Conservation (phyloP, 2,329 filamentous ascomycete genomes). For the Botryosphaeria dothidea region DNA sequence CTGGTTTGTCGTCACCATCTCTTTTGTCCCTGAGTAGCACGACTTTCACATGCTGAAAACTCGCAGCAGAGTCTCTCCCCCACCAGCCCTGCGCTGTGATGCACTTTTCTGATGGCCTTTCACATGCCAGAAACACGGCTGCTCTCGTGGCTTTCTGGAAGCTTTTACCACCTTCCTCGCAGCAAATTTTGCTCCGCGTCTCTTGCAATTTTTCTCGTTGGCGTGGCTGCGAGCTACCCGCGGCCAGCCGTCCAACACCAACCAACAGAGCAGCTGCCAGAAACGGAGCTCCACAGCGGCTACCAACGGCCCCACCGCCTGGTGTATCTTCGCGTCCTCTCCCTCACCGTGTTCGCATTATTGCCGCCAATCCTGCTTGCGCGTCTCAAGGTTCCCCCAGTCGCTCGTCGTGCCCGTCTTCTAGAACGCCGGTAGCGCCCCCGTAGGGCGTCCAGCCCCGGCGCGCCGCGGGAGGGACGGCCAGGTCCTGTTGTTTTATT, state of each 20-base stretch:
- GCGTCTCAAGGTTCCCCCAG: not conserved
- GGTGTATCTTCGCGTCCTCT: not conserved
- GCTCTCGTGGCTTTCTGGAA: not conserved
- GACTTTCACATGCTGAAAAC: not conserved
- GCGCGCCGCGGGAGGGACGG: not conserved
- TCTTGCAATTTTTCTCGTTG: no score
- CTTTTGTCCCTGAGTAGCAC: not conserved
- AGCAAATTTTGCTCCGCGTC: not conserved
- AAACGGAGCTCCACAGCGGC: not conserved
- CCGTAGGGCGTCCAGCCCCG: not conserved
- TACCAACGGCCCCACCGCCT: not conserved
- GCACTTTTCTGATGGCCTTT: not conserved
- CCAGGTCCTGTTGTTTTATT: no score
- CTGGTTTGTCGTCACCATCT: not conserved
- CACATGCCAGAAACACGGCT: not conserved
- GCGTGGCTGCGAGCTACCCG: no score
- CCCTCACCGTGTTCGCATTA: not conserved
- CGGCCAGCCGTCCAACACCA: not conserved
- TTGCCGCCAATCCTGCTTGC: no score
- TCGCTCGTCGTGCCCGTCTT: no score
- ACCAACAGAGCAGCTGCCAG: not conserved
- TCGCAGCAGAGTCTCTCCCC: not conserved
- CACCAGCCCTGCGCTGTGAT: not conserved
- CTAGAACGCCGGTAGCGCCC: not conserved
- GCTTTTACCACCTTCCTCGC: not conserved